Conservation (phyloP, 2,329 filamentous ascomycete species). For the Alternaria consortialis region DNA sequence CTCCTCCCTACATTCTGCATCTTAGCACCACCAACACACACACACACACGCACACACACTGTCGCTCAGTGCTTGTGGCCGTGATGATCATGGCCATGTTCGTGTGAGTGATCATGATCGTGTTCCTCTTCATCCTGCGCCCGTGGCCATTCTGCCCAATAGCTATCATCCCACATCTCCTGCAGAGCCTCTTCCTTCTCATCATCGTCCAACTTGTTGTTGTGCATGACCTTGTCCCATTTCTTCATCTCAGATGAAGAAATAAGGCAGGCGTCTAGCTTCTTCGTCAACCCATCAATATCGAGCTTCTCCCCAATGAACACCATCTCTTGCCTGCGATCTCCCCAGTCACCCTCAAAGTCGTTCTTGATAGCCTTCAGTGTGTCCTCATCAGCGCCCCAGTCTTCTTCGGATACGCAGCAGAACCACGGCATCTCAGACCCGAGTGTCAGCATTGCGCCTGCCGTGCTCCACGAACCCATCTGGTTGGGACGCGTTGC, state of each 20-base stretch:
- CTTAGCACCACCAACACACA: neutral
- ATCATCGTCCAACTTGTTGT: slow-evolving; percentile 36
- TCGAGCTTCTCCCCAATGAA: slow-evolving; percentile 76
- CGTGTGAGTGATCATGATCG: slow-evolving; percentile 26
- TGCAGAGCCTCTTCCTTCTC: slow-evolving; percentile 59
- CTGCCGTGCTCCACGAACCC: slow-evolving; percentile 71
- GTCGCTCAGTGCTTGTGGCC: slow-evolving; percentile 2
- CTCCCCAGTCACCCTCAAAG: slow-evolving; percentile 67
- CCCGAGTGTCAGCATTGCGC: slow-evolving; percentile 69
- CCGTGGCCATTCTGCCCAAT: slow-evolving; percentile 61
- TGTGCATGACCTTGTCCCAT: slow-evolving; percentile 53
- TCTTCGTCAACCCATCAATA: slow-evolving; percentile 58
- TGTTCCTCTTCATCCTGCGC: slow-evolving; percentile 46
- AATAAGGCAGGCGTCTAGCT: slow-evolving; percentile 69
- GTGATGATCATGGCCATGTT: slow-evolving; percentile 13
- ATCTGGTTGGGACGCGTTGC: slow-evolving; percentile 65
- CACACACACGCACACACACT: neutral
- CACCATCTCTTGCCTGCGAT: slow-evolving; percentile 75
- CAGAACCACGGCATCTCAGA: slow-evolving; percentile 69
- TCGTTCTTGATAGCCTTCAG: slow-evolving; percentile 60
- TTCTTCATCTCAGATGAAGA: slow-evolving; percentile 63
- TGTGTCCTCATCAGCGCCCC: slow-evolving; percentile 61
- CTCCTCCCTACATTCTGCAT: neutral
- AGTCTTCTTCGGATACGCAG: slow-evolving; percentile 63
- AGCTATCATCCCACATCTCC: slow-evolving; percentile 67